Percentiles rank a stretch among this genome's conserved stretches.
phyloP scores from a whole-genome alignment of 768 basidiomycete genomes.

The Boletus eberwhitei region DNA sequence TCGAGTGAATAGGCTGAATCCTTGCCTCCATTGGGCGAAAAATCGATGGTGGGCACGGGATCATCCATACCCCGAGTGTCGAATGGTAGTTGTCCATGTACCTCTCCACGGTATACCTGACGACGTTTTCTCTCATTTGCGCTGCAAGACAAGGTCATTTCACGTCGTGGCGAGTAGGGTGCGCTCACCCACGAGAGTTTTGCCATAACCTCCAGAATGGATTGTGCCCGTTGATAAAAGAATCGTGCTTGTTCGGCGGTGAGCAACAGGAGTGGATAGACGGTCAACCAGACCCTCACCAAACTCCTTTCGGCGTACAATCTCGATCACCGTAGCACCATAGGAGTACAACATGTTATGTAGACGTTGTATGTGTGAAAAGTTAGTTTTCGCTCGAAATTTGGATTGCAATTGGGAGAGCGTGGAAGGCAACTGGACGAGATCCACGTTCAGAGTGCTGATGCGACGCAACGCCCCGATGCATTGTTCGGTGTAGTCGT shows the following conservation, averaged over 20 bases:
- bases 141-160: conserved; percentile 35
- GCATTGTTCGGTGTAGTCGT: conserved; percentile 65
- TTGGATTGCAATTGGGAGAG: conserved; percentile 66
- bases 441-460: conserved; percentile 74
- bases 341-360: conserved; percentile 92
- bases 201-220: conserved; percentile 82
- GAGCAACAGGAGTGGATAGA: not conserved
- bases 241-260: conserved; percentile 57
- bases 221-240: conserved; percentile 77
- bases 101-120: conserved; percentile 79
- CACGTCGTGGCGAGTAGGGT: not conserved
- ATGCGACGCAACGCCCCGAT: conserved; percentile 70
- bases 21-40: conserved; percentile 63
- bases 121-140: conserved; percentile 79
- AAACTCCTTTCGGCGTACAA: conserved; percentile 89
- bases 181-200: conserved; percentile 69
- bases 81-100: conserved; percentile 85
- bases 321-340: conserved; percentile 85
- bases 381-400: conserved; percentile 76
- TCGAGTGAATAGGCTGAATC: conserved; percentile 68
- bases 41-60: conserved; percentile 73
- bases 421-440: conserved; percentile 67
- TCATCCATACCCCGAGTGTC: conserved; percentile 80
- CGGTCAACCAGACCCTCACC: conserved; percentile 42
- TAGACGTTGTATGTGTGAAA: conserved; percentile 85